Conservation (phyloP, 768 basidiomycete genomes). For the Lentinula guzmanii region DNA sequence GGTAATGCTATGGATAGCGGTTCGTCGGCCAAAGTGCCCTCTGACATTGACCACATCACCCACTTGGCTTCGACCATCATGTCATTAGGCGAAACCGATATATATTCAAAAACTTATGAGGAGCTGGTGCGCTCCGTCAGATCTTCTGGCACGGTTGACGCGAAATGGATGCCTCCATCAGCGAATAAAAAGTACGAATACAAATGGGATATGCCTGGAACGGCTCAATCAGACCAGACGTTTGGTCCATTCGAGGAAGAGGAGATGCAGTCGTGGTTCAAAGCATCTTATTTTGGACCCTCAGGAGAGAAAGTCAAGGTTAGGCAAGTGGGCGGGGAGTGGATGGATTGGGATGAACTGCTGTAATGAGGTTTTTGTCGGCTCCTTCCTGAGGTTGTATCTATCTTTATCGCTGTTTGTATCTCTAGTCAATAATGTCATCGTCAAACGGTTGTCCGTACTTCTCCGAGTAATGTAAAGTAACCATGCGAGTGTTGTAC, state of each 20-base stretch:
- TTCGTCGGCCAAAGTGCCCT: conserved; percentile 25
- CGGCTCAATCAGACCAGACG: conserved; percentile 39
- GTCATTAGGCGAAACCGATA: conserved; percentile 79
- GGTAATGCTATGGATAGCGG: conserved; percentile 45
- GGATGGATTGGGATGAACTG: conserved; percentile 68
- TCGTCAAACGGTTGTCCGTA: background rate
- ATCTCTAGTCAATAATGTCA: background rate
- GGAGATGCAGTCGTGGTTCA: conserved; percentile 76
- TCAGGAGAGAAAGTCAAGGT: conserved; percentile 76
- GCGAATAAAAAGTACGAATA: conserved; percentile 78
- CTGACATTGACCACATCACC: conserved; percentile 74
- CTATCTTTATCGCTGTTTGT: conserved; percentile 13
- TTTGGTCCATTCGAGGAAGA: conserved; percentile 82
- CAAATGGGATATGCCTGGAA: conserved; percentile 61
- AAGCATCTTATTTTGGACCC: conserved; percentile 76
- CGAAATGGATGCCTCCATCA: conserved; percentile 70
- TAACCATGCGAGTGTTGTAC: conserved; percentile 1
- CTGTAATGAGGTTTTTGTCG: conserved; percentile 30
- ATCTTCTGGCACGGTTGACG: conserved; percentile 60
- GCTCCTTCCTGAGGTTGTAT: background rate
- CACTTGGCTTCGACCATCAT: conserved; percentile 85
- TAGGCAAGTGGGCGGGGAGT: conserved; percentile 59
- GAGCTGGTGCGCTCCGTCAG: conserved; percentile 75
- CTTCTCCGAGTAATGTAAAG: background rate
- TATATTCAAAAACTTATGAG: conserved; percentile 84